Base-by-base conservation (phyloP, 1,139 yeast species). In the Hyphopichia pseudoburtonii region DNA sequence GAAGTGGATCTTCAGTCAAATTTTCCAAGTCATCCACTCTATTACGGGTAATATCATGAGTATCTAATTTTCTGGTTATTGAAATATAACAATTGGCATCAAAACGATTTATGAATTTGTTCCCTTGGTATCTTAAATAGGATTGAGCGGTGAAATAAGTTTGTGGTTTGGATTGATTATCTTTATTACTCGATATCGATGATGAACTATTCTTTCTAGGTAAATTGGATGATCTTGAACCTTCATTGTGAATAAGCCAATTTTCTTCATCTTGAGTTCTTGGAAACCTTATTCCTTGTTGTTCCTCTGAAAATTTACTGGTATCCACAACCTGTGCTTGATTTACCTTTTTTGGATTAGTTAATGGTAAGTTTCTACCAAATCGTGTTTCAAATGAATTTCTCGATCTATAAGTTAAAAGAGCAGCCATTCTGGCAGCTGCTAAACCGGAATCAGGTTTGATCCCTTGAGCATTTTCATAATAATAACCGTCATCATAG, bases 371-470 rank as follows among this genome's bases (percentile, higher is more conserved):
- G 39, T 80, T 81, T 54, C 98, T 76, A 12, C 97, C 95, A 57
- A 92, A 92, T 54, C 95, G 77, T 33, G 82, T 69, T 57, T 92
- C 98, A 61, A 92, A 92, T 24, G 95, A 84, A 60, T 89, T 87
- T 51, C 97, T 73, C 3, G 96, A 86, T 50, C 98, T 76, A 57
- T 92, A 92, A 0, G 98, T 92, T 39, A 92, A 68, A 47, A 92
- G 70, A 0, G 98, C 98, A 7, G 96, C 79, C 98, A 92, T 92
- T 62, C 98, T 79, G 0, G 98, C 98, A 2, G 98, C 98, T 27
- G 96, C 85, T 17, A 92, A 69, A 0, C 98, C 98, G 5, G 83
- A 76, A 25, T 70, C 71, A 2, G 98, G 98, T 8, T 90, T 94
- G 17, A 37, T 44, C 1, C 54, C 57, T 38, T 82, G 84, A n/a